Percentiles rank a stretch among this genome's conserved stretches.
Conservation (phyloP, 164 flowering plant genomes). For the Stephania yunnanensis region DNA sequence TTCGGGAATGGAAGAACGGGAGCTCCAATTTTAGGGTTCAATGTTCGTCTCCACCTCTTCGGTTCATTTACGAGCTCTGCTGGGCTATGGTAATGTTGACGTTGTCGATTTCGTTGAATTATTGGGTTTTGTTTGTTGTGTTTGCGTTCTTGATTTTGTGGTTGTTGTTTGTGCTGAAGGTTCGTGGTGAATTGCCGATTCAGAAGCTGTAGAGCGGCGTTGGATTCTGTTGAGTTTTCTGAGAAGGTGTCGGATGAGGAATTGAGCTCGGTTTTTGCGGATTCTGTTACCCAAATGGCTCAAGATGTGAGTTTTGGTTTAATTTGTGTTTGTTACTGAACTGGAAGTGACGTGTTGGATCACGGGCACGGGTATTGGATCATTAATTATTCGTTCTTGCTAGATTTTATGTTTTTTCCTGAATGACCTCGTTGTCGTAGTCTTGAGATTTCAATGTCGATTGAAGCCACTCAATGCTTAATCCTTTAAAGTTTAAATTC, state of each 20-base stretch:
- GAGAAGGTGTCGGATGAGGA: slow-evolving; percentile 47
- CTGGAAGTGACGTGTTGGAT: not conserved
- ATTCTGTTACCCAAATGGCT: slow-evolving; percentile 84
- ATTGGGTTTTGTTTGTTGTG: not conserved
- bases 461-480: too few species aligned
- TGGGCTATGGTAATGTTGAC: slow-evolving; percentile 44
- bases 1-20: slow-evolving; percentile 66
- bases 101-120: not conserved
- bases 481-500: too few species aligned
- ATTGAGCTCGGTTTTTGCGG: slow-evolving; percentile 67
- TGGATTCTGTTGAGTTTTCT: slow-evolving; percentile 65
- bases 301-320: slow-evolving; percentile 59
- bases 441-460: not conserved
- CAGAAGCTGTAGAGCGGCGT: slow-evolving; percentile 67
- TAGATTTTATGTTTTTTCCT: not conserved
- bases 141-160: not conserved
- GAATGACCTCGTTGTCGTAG: not conserved
- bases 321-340: not conserved
- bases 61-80: slow-evolving; percentile 87
- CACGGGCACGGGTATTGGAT: not conserved
- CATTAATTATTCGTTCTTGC: not conserved
- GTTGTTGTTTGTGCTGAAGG: slow-evolving; percentile 31
- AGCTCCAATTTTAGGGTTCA: slow-evolving; percentile 42
- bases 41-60: slow-evolving; percentile 54
- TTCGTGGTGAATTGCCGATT: slow-evolving; percentile 71